Evolutionary conservation across 805 yeast species (phyloP).

Genomic region (Cyberlindnera americana): DNA sequence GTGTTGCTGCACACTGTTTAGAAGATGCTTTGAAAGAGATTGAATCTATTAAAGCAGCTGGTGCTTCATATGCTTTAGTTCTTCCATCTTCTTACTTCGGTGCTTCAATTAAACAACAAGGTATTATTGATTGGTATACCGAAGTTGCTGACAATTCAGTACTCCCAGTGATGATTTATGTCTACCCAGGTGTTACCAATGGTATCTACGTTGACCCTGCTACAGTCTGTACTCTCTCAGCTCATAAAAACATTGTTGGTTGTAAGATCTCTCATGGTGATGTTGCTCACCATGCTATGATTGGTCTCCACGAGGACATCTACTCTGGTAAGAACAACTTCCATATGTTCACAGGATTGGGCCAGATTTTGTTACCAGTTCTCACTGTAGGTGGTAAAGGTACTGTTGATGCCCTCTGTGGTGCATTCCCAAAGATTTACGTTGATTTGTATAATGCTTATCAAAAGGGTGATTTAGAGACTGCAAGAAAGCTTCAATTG

Average conservation of each 20-base stretch:
- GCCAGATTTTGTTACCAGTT: constrained; percentile 48
- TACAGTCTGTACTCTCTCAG: constrained; percentile 34
- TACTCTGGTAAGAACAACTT: constrained; percentile 35
- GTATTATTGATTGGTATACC: constrained; percentile 41
- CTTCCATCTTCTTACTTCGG: constrained; percentile 50
- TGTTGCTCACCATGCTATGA: constrained; percentile 42
- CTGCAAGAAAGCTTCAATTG: constrained; percentile 42
- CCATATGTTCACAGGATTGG: constrained; percentile 45
- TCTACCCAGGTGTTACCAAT: constrained; percentile 44
- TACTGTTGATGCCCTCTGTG: constrained; percentile 50
- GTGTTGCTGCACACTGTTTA: constrained; percentile 44
- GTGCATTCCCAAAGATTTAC: constrained; percentile 48
- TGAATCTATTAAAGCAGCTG: constrained; percentile 33
- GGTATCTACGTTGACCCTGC: constrained; percentile 32
- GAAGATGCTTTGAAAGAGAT: constrained; percentile 43
- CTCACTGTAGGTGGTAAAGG: constrained; percentile 46
- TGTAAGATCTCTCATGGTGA: constrained; percentile 51
- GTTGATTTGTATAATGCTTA: constrained; percentile 39
- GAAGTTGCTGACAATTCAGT: constrained; percentile 36
- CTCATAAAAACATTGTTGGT: constrained; percentile 44
- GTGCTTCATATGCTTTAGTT: constrained; percentile 38
- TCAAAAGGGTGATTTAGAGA: constrained; percentile 37
- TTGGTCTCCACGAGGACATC: constrained; percentile 41
- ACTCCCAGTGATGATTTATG: constrained; percentile 39
- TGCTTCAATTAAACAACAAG: constrained; percentile 40